phyloP scores from a whole-genome alignment of 2,329 filamentous ascomycete genomes.

The Didymellaceae sp. region DNA sequence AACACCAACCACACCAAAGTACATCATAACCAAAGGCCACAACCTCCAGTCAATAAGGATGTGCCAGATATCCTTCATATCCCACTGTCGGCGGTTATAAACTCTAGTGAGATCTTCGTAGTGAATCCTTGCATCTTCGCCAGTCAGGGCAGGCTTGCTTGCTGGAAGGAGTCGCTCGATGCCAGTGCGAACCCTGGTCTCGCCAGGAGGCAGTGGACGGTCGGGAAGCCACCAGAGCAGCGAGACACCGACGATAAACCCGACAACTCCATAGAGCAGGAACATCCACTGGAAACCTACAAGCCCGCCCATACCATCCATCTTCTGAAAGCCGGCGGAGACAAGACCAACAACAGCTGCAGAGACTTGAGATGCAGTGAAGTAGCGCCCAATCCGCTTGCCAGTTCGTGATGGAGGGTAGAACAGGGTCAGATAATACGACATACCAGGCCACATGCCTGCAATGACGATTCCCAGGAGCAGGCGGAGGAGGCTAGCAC shows the following conservation, averaged over 20 bases:
- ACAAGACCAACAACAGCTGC: conserved; percentile 88
- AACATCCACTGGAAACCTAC: conserved; percentile 95
- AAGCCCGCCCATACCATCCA: conserved; percentile 78
- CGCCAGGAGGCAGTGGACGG: conserved; percentile 76
- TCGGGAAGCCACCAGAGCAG: conserved; percentile 93
- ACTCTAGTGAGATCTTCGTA: conserved; percentile 83
- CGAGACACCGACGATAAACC: conserved; percentile 71
- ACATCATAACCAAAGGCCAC: conserved; percentile 88
- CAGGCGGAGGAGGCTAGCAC: conserved; percentile 72
- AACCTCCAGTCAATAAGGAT: conserved; percentile 86
- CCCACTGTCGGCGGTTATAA: conserved; percentile 79
- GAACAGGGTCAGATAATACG: conserved; percentile 89
- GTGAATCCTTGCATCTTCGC: conserved; percentile 79
- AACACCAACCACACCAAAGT: conserved; percentile 92
- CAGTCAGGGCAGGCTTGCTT: conserved; percentile 73
- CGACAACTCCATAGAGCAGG: conserved; percentile 80
- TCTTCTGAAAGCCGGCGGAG: conserved; percentile 88
- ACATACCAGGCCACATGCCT: conserved; percentile 95
- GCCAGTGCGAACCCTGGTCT: conserved; percentile 59
- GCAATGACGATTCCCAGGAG: conserved; percentile 87
- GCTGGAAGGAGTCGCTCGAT: conserved; percentile 71
- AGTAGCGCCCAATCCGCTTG: conserved; percentile 89
- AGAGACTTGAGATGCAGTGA: conserved; percentile 86
- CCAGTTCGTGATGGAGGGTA: conserved; percentile 87
- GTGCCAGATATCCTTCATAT: conserved; percentile 68